Evolutionary conservation across 257 asterid genomes (phyloP).

Genomic region (Verbena officinalis): DNA sequence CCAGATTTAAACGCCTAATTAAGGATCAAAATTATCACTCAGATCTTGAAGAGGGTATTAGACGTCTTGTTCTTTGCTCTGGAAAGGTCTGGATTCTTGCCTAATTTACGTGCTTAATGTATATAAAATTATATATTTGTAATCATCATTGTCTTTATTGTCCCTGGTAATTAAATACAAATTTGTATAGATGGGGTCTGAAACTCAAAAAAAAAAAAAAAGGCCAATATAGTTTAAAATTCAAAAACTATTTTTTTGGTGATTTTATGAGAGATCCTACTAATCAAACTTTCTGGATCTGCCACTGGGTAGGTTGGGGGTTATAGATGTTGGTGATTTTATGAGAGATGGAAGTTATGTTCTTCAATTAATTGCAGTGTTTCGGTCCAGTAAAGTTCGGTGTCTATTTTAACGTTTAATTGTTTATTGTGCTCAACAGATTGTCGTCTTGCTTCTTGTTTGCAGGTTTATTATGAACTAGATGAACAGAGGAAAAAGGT

Average conservation of each 20-base stretch:
- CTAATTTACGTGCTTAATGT: not conserved
- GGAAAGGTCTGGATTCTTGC: constrained; percentile 68
- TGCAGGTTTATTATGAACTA: constrained; percentile 86
- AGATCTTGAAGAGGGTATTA: constrained; percentile 83
- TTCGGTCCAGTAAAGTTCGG: not conserved
- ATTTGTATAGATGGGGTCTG: no score
- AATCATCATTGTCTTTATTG: no score
- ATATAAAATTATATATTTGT: no score
- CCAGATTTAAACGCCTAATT: constrained; percentile 93
- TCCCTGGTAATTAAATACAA: no score
- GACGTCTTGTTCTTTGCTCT: constrained; percentile 85
- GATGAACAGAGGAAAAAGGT: constrained; percentile 76
- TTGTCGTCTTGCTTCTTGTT: constrained; percentile 4
- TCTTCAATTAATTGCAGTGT: not conserved
- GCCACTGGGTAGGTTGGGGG: no score
- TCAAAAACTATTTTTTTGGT: no score
- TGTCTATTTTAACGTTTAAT: not conserved
- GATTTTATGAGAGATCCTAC: no score
- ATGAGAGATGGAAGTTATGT: not conserved
- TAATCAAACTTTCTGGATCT: no score
- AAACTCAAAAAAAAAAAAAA: no score
- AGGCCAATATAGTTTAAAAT: no score
- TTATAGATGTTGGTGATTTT: no score
- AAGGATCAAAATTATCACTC: constrained; percentile 84
- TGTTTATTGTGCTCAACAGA: not conserved